phyloP scores from a whole-genome alignment of 345 rosid genomes.

The Brassica nigra region DNA sequence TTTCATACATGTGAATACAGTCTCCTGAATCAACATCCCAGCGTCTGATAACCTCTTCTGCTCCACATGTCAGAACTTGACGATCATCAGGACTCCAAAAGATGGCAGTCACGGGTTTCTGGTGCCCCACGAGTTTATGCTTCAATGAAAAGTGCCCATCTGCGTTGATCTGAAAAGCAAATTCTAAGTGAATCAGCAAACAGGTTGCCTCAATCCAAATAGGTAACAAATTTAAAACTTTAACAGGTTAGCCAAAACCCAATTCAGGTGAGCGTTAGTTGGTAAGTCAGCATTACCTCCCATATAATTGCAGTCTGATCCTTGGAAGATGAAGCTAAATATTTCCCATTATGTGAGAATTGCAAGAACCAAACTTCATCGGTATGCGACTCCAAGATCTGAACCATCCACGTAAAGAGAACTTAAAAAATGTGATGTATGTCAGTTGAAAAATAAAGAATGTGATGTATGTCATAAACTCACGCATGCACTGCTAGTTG shows the following conservation, averaged over 20 bases:
- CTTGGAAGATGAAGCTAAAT: conserved; percentile 69
- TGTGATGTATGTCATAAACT: conserved; percentile 31
- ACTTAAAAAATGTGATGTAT: conserved; percentile 31
- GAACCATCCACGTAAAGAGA: conserved; percentile 43
- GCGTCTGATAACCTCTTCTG: conserved; percentile 60
- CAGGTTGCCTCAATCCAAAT: background rate
- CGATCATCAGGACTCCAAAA: conserved; percentile 69
- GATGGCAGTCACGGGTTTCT: conserved; percentile 54
- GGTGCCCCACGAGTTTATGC: conserved; percentile 57
- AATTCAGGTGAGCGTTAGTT: background rate
- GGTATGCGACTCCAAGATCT: conserved; percentile 63
- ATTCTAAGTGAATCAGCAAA: conserved; percentile 20
- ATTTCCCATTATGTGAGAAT: conserved; percentile 72
- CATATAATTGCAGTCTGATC: conserved; percentile 63
- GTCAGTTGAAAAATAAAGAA: conserved; percentile 12
- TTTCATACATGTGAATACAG: conserved; percentile 57
- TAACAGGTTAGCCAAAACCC: background rate
- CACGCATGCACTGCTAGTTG: conserved; percentile 32
- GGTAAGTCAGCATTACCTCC: conserved; percentile 53
- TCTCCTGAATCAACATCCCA: conserved; percentile 68
- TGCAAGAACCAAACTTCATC: conserved; percentile 82
- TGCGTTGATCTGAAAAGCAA: conserved; percentile 45
- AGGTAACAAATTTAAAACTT: conserved; percentile 10
- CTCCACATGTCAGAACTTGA: conserved; percentile 72
- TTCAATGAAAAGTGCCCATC: conserved; percentile 53